Evolutionary conservation across 768 basidiomycete genomes (phyloP), one percentile per base, ranked within the genome.

Genomic region (Favolaschia claudopus): DNA sequence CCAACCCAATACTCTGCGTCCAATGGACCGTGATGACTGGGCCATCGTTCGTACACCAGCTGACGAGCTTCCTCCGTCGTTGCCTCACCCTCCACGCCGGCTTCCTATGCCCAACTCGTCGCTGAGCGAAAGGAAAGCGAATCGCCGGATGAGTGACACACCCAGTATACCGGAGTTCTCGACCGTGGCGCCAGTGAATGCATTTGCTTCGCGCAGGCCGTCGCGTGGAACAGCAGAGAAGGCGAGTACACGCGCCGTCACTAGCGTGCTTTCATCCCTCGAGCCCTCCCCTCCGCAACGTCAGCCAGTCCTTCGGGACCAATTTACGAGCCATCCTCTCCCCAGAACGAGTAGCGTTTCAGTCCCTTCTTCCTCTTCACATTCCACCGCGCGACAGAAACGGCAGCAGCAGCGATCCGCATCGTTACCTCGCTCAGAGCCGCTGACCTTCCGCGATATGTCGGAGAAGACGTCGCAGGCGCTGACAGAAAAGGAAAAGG

Each of bases 401-500:
- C 62, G 59, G 62, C 12, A 34, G 25, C 62, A 32, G 49, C 59
- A 58, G 48, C 60, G 32, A 10, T 61, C 24, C 49, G 47, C 46
- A 22, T 66, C 62, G 29, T 49, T 40, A 50, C 64, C 52, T 37
- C 63, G 42, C 38, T n/a, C 47, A 14, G 63, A 64, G 36, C 74
- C 74, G 20, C 44, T 81, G 43, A 82, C 75, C 39, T 87, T 84
- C 74, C 80, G 86, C 13, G 79, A 84, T 63, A 66, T 86, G 22
- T 65, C 72, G 19, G 65, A 59, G 27, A 69, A 69, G 27, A 72
- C 72, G 47, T 70, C 73, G 50, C 70, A 72, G 22, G 77, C 72
- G 38, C 71, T 87, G 69, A 85, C 85, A 24, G 88, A 91, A 69
- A 74, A 83, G 65, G 89, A 93, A 74, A 93, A 93, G 76, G 80